Conservation (phyloP, 1,284 basidiomycete species). For the Puccinia sorghi region DNA sequence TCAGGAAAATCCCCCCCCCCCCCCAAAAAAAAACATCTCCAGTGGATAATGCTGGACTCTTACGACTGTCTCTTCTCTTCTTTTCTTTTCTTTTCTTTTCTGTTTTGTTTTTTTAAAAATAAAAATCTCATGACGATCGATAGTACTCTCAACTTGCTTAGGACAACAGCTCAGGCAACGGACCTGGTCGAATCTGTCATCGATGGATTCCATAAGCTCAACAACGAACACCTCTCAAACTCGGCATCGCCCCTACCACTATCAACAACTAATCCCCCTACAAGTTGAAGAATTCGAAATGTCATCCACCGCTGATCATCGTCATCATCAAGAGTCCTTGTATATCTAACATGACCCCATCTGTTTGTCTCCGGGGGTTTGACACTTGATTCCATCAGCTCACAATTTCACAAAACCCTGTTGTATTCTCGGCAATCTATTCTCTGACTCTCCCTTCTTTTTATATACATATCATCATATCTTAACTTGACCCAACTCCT, state of each 20-base stretch:
- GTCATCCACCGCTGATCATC: constrained; percentile 3
- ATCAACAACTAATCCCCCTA: constrained; percentile 18
- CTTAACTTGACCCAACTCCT: too few relatives aligned
- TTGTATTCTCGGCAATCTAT: too few relatives aligned
- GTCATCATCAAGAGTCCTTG: constrained; percentile 5
- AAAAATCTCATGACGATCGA: background rate
- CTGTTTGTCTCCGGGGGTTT: too few relatives aligned
- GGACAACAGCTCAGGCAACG: constrained; percentile 26
- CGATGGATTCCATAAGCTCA: background rate
- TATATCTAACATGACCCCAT: background rate
- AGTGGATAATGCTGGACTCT: background rate
- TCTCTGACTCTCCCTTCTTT: too few relatives aligned
- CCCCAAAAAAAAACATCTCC: background rate
- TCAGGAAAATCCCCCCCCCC: too few relatives aligned
- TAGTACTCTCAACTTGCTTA: constrained; percentile 45
- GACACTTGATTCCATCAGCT: too few relatives aligned
- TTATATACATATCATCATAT: too few relatives aligned
- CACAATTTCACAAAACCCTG: too few relatives aligned
- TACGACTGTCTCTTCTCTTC: constrained; percentile 8
- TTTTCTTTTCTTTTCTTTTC: too few relatives aligned
- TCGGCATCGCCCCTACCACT: constrained; percentile 3
- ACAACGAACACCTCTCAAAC: background rate
- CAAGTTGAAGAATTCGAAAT: constrained; percentile 34
- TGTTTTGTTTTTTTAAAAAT: background rate
- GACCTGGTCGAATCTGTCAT: constrained; percentile 19